These are phyloP conservation scores for Viola pubescens DNA, from an alignment of 441 rosid species.

Conservation along the genomic window DNA sequence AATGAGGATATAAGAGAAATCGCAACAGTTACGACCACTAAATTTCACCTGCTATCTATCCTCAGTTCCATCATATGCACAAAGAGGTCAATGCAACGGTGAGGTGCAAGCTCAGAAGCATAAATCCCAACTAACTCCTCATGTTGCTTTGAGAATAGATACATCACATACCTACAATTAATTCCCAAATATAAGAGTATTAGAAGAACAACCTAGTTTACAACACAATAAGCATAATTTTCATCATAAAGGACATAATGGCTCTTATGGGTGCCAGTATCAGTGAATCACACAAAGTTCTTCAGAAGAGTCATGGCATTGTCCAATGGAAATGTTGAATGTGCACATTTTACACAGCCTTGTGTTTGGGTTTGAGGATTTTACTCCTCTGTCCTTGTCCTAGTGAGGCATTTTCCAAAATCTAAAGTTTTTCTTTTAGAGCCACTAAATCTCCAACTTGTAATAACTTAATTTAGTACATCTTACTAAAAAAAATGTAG, in stretches of 20 bases:
- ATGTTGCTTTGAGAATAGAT: slow-evolving; percentile 89
- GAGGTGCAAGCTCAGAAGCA: slow-evolving; percentile 93
- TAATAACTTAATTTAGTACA: background rate
- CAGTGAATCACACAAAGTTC: background rate
- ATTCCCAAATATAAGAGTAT: slow-evolving; percentile 13
- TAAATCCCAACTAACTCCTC: slow-evolving; percentile 94
- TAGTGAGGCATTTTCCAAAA: background rate
- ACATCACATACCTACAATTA: slow-evolving; percentile 83
- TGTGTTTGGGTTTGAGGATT: background rate
- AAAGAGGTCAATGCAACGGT: slow-evolving; percentile 92
- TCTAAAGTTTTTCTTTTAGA: background rate
- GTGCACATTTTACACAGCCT: background rate
- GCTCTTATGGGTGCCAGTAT: background rate
- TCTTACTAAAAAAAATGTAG: background rate
- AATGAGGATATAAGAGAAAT: background rate
- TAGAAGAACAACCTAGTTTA: slow-evolving; percentile 7
- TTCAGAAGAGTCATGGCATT: background rate
- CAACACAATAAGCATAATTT: background rate
- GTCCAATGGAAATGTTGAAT: background rate
- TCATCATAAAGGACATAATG: no score
- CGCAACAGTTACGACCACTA: slow-evolving; percentile 2
- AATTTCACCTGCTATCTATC: slow-evolving; percentile 68
- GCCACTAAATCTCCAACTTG: background rate
- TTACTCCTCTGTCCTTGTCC: background rate
- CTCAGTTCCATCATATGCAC: slow-evolving; percentile 99